phyloP scores from a whole-genome alignment of 768 basidiomycete genomes.

The Aureoboletus auriporus region DNA sequence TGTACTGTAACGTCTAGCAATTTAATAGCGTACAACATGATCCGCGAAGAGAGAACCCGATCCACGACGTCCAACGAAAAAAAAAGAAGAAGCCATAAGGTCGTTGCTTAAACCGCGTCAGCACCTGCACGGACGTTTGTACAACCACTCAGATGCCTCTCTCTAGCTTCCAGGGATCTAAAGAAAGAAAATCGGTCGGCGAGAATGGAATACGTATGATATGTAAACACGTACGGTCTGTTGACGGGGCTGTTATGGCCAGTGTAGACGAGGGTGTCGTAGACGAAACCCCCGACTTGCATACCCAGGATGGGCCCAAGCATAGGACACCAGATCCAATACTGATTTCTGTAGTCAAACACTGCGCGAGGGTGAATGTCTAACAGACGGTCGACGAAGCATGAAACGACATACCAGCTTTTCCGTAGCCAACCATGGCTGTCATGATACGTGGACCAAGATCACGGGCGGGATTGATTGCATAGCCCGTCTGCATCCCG shows the following conservation, averaged over 20 bases:
- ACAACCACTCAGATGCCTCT: constrained; percentile 14
- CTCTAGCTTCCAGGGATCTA: constrained; percentile 13
- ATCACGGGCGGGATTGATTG: constrained; percentile 71
- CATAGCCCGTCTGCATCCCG: constrained; percentile 64
- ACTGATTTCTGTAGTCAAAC: constrained; percentile 44
- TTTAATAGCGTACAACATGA: background rate
- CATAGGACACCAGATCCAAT: constrained; percentile 71
- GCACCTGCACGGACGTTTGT: background rate
- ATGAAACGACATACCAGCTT: constrained; percentile 35
- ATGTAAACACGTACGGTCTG: constrained; percentile 38
- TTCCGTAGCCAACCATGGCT: constrained; percentile 71
- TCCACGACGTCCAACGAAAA: background rate
- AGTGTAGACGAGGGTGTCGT: constrained; percentile 55
- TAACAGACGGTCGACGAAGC: background rate
- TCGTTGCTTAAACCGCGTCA: constrained; percentile 9
- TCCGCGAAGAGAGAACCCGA: background rate
- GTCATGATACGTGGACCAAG: constrained; percentile 66
- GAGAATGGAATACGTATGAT: background rate
- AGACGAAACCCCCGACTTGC: constrained; percentile 48
- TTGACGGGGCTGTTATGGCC: constrained; percentile 55
- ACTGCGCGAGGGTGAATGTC: constrained; percentile 7
- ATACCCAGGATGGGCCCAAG: constrained; percentile 59
- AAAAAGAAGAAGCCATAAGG: background rate
- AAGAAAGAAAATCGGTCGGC: background rate
- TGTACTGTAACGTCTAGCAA: background rate